Percentiles rank a stretch among this genome's conserved stretches.
Evolutionary conservation across 345 rosid genomes (phyloP).

Genomic region (Citrus reticulata): DNA sequence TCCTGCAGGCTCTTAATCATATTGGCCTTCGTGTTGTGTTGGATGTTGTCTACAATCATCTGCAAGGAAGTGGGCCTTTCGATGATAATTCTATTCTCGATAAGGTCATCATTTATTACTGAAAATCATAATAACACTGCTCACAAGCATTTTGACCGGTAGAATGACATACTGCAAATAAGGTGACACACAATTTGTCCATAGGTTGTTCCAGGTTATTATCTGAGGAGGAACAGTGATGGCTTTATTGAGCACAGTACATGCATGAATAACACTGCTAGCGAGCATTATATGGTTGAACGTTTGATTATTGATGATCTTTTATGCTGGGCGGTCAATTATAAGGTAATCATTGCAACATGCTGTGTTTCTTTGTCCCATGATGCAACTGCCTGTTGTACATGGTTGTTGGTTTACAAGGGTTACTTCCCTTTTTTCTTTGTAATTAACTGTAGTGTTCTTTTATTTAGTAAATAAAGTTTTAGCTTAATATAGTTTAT

Average conservation of each 20-base stretch:
- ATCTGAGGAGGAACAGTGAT: conserved; percentile 80
- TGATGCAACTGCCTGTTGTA: background rate
- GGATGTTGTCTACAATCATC: conserved; percentile 96
- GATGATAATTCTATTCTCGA: conserved; percentile 83
- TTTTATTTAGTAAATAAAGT: background rate
- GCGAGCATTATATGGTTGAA: conserved; percentile 95
- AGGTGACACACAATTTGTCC: conserved; percentile 15
- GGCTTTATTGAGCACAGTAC: conserved; percentile 87
- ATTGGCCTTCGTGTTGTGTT: conserved; percentile 70
- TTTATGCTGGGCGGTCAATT: conserved; percentile 72
- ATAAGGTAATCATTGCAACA: conserved; percentile 53
- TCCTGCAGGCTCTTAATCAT: conserved; percentile 58
- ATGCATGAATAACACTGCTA: conserved; percentile 91
- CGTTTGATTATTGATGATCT: conserved; percentile 87
- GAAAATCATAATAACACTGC: too few species aligned
- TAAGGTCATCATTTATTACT: conserved; percentile 47
- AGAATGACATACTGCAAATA: background rate
- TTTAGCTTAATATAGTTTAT: conserved; percentile 1
- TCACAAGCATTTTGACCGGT: background rate
- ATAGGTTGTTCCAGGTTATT: conserved; percentile 97
- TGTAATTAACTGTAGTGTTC: background rate
- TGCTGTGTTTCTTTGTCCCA: background rate
- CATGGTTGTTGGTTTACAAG: background rate
- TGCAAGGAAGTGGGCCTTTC: conserved; percentile 81
- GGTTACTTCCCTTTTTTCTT: conserved; percentile 4